Evolutionary conservation across 441 rosid genomes (phyloP), one percentile per base, ranked within the genome.

Genomic region (Viola pubescens): DNA sequence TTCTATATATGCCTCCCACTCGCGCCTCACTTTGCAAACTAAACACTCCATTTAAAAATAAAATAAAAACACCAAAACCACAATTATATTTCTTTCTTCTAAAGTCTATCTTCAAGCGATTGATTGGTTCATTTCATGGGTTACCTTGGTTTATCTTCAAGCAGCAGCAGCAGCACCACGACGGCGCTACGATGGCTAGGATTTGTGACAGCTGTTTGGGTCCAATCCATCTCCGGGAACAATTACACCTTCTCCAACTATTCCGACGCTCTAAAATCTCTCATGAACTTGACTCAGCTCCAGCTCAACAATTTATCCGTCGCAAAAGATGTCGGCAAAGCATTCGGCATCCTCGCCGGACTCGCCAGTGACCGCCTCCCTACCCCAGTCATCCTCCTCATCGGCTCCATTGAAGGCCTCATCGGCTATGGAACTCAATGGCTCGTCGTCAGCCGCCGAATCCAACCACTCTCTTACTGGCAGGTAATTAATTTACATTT

Each of bases 271-370:
- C 68, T 87, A 42, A 89, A 89, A 56, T 69, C 85, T 52, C 84
- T 89, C 9, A 87, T 89, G 97, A 76, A 65, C 68, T 81, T 89
- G 51, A 84, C 90, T 42, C 97, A 87, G 58, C 81, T 83, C 16
- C 52, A 89, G 61, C 88, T 89, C 37, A 89, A 89, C 76, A 78
- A 70, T 58, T 71, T 87, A 26, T 89, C 95, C 0, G 92, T 87
- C 0, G 92, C 90, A 6, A 89, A 89, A 75, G 95, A 87, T 52
- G 75, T 87, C 4, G 97, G 95, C n/a, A 89, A 89, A 66, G 97
- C 97, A 3, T 89, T 89, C 50, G 95, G 95, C 4, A 66, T 89
- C 54, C 79, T 89, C 8, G 89, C 95, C n/a, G 97, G 97, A 46
- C 69, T 87, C 9, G 89, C 97, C 63, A 87, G 90, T 1, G 95